Percentiles rank a stretch among this genome's conserved stretches.
Evolutionary conservation across 2,329 filamentous ascomycete species (phyloP).

Genomic region (Ascochyta koolunga): DNA sequence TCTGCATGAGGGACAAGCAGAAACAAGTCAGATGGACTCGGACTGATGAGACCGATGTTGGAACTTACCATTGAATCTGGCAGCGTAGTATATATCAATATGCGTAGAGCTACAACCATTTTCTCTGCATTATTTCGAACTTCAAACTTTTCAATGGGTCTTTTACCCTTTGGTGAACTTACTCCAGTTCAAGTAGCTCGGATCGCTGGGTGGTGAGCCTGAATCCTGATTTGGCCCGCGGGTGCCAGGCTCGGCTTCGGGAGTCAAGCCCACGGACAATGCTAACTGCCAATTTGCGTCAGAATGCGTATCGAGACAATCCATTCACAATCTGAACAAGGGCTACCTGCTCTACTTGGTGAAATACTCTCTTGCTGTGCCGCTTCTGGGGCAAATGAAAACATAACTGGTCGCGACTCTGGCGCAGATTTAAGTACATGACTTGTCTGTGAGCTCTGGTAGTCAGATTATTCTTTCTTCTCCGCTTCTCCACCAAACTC

Average conservation of each 20-base stretch:
- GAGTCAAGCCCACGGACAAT: neutral
- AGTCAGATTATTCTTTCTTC: neutral
- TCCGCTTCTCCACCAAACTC: neutral
- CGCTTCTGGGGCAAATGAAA: neutral
- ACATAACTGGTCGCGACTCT: neutral
- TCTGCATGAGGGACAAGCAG: neutral
- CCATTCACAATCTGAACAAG: neutral
- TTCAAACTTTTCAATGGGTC: neutral
- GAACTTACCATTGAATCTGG: neutral
- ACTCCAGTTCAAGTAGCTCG: neutral
- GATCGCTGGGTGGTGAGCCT: neutral
- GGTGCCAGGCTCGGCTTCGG: neutral
- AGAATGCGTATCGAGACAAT: neutral
- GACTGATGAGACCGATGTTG: neutral
- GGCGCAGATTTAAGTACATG: conserved; percentile 2
- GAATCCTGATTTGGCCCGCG: neutral
- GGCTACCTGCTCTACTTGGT: neutral
- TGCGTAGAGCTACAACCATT: neutral
- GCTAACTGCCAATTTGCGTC: conserved; percentile 3
- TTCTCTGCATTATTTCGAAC: no score
- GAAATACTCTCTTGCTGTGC: conserved; percentile 5
- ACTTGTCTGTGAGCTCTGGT: neutral
- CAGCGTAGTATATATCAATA: neutral
- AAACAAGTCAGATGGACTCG: neutral
- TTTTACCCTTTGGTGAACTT: neutral